Evolutionary conservation across 2,329 filamentous ascomycete species (phyloP), one percentile per base, ranked within the genome.

Genomic region (Ophiostoma ips): DNA sequence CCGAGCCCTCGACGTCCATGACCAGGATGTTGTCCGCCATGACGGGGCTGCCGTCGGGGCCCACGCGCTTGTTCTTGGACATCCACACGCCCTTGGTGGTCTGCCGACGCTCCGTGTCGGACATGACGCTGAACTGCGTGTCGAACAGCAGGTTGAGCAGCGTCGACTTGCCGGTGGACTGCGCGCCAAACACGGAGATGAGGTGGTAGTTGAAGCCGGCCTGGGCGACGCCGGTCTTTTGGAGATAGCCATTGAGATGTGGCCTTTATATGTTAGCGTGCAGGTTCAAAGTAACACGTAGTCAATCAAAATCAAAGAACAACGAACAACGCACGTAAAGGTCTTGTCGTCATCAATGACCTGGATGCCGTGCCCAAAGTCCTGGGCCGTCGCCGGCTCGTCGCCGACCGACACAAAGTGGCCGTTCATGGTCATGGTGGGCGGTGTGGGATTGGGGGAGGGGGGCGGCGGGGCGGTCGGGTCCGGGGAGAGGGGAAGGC

Each of bases 71-170:
- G 69, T 96, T 96, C 72, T 95, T 94, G 56, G 89, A 94, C 83
- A 98, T 84, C 92, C 92, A 98, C 64, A 98, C 98, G 63, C 92
- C 92, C 72, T 96, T 98, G 41, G 92, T 98, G 0, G 92, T 98
- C 73, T 98, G 92, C 55, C 88, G 82, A 56, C 92, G 80, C 66
- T 95, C 88, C 55, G 81, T 76, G 73, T 98, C 92, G 59, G 87
- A 87, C 92, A 98, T 98, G 63, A 98, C 90, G 58, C 87, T 90
- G 70, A 98, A 98, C 51, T 89, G 77, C 58, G 92, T 98, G 55
- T 87, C 87, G 64, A 98, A 98, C 51, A 98, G 81, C 67, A 90
- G 76, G 71, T 98, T 98, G 56, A 98, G 80, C 43, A 98, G 76
- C 6, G 92, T 98, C 43, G 92, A 96, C 71, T 98, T 98, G 59